A percentile compares a stretch with the other conserved stretches of the same genome.
These are phyloP conservation scores for Cornus suecica DNA, from an alignment of 148 eudicot species.

Conservation along the genomic window DNA sequence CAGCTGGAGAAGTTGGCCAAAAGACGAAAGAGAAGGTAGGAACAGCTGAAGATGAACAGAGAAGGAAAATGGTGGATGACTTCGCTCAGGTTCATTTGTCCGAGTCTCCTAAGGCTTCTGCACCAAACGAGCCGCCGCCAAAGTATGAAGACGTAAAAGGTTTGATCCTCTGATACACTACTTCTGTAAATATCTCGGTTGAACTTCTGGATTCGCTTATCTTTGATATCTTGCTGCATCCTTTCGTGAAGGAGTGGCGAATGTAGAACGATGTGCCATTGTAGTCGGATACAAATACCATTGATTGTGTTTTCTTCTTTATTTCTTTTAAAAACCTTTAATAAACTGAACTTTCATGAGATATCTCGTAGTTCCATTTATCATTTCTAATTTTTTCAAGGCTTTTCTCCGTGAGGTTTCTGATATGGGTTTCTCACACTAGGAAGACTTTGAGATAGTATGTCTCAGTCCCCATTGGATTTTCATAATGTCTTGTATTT, in stretches of 20 bases:
- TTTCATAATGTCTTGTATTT: background rate
- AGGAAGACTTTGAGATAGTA: background rate
- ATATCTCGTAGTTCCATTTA: background rate
- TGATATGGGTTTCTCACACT: background rate
- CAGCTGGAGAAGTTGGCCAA: constrained; percentile 90
- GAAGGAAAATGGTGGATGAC: constrained; percentile 71
- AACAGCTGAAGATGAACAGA: constrained; percentile 73
- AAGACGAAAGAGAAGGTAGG: constrained; percentile 81
- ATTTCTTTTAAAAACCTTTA: background rate
- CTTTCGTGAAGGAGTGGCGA: background rate
- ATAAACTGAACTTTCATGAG: background rate
- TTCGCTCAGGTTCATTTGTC: constrained; percentile 74
- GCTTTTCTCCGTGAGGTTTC: background rate
- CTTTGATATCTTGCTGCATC: constrained; percentile 3
- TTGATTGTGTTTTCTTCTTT: background rate
- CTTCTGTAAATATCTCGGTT: constrained; percentile 11
- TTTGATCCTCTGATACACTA: constrained; percentile 52
- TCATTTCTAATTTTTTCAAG: background rate
- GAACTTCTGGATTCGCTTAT: constrained; percentile 8
- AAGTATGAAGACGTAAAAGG: constrained; percentile 69
- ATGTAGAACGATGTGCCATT: constrained; percentile 7
- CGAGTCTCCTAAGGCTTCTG: constrained; percentile 63
- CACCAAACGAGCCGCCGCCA: constrained; percentile 37
- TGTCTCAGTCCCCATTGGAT: background rate
- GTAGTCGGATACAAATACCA: constrained; percentile 5